Evolutionary conservation across 1,284 basidiomycete species (phyloP), one percentile per base, ranked within the genome.

Genomic region (Cutaneotrichosporon sp.): DNA sequence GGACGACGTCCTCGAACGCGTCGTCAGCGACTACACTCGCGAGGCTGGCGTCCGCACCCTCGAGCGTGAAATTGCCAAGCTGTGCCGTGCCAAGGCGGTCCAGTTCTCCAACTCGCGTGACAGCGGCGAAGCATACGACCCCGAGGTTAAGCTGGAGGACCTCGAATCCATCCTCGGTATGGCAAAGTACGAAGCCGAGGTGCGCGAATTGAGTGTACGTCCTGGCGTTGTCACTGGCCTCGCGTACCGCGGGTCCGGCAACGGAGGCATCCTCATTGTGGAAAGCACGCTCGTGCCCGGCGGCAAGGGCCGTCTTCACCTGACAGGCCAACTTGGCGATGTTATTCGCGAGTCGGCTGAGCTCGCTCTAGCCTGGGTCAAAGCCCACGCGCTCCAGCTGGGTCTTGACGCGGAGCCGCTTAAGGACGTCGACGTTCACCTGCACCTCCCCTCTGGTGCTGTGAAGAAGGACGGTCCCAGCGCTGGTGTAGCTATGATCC

Each of bases 401-500:
- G 90, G 91, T 3, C 25, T 47, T 0, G 45, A 41, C 1, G 50
- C 55, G 10, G 64, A 67, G 43, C 60, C 60, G 10, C 57, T 71
- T 51, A 79, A 79, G 7, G 75, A 79, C 5, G 80, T 81, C 4
- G 84, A 86, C 61, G 83, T 85, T 63, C 85, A 93, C 72, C 82
- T 94, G 11, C 91, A 96, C 69, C 90, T 93, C 84, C 90, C 91
- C 0, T 87, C 93, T 67, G 93, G 93, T 3, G 88, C 89, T 52
- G 87, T 97, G 54, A 92, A 91, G 49, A 98, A 97, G 78, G 93
- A 97, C 66, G 93, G 93, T 0, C 94, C 93, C 0, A 90, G 87
- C 59, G 93, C 93, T 0, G 94, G 93, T 35, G 90, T 90, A 3
- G 93, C 91, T 0, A 86, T 97, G 46, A 73, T 91, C 42, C 83